Conservation (phyloP, 1,284 basidiomycete species). For the Rhodotorula sp. region DNA sequence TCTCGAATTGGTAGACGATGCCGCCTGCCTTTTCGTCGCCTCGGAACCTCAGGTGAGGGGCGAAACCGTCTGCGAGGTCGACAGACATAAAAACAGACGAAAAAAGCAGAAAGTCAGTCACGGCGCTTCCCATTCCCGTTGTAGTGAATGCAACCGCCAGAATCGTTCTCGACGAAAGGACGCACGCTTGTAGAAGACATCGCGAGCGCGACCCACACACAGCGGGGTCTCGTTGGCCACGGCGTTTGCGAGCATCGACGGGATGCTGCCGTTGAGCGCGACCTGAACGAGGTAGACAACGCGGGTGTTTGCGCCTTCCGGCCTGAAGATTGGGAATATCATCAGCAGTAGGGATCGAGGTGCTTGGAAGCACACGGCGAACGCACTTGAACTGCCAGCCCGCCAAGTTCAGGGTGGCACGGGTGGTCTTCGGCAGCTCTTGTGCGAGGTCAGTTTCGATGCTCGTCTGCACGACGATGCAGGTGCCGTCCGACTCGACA, state of each 20-base stretch:
- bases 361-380: not conserved
- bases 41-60: not conserved
- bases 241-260: conserved; percentile 10
- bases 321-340: not conserved
- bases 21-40: not conserved
- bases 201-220: conserved; percentile 17
- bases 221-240: conserved; percentile 20
- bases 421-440: conserved; percentile 31
- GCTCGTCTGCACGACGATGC: conserved; percentile 28
- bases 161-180: not conserved
- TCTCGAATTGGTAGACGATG: conserved; percentile 26
- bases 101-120: not conserved
- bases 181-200: conserved; percentile 8
- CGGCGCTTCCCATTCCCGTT: not conserved
- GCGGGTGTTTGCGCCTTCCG: conserved; percentile 1
- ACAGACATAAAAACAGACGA: not conserved
- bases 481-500: conserved; percentile 14
- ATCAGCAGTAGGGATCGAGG: not conserved
- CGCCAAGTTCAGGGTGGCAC: conserved; percentile 29
- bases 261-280: conserved; percentile 18
- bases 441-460: conserved; percentile 18
- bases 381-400: conserved; percentile 31
- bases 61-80: not conserved
- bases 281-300: conserved; percentile 30
- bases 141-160: too few species aligned